Evolutionary conservation across 2,329 filamentous ascomycete species (phyloP).

Genomic region (Colletotrichum karsti): DNA sequence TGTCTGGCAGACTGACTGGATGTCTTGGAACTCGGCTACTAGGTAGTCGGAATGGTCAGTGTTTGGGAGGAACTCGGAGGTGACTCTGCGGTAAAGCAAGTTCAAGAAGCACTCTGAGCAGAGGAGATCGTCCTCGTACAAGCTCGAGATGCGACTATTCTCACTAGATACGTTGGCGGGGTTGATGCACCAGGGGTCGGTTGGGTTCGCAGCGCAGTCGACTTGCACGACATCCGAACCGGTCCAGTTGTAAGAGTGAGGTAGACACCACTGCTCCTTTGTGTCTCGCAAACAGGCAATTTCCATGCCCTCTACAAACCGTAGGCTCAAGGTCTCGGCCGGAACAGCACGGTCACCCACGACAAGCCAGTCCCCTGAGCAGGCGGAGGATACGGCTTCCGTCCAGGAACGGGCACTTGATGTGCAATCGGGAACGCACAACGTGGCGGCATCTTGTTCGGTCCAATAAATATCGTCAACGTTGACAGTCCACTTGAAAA

Average conservation of each 20-base stretch:
- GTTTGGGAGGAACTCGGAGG: slow-evolving; percentile 7
- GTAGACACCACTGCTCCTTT: slow-evolving; percentile 8
- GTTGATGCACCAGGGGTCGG: slow-evolving; percentile 22
- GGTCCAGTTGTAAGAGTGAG: slow-evolving; percentile 19
- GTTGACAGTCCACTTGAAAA: slow-evolving; percentile 8
- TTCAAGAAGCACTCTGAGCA: slow-evolving; percentile 16
- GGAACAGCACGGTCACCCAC: slow-evolving; percentile 11
- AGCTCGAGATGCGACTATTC: slow-evolving; percentile 15
- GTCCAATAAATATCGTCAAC: slow-evolving; percentile 18
- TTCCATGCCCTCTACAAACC: slow-evolving; percentile 6
- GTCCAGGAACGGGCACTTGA: background rate
- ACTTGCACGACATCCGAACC: slow-evolving; percentile 19
- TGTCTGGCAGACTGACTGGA: slow-evolving; percentile 15
- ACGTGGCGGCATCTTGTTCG: background rate
- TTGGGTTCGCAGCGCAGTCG: slow-evolving; percentile 19
- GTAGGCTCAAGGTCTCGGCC: slow-evolving; percentile 15
- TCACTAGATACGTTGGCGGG: background rate
- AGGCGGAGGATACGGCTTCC: background rate
- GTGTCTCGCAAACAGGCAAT: background rate
- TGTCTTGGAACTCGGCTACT: slow-evolving; percentile 8
- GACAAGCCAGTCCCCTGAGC: background rate
- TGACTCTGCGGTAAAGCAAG: background rate
- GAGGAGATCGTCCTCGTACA: slow-evolving; percentile 23
- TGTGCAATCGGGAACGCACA: background rate
- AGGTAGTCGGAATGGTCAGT: slow-evolving; percentile 12